Conservation (phyloP, 345 rosid species). For the Arabis alpina region DNA sequence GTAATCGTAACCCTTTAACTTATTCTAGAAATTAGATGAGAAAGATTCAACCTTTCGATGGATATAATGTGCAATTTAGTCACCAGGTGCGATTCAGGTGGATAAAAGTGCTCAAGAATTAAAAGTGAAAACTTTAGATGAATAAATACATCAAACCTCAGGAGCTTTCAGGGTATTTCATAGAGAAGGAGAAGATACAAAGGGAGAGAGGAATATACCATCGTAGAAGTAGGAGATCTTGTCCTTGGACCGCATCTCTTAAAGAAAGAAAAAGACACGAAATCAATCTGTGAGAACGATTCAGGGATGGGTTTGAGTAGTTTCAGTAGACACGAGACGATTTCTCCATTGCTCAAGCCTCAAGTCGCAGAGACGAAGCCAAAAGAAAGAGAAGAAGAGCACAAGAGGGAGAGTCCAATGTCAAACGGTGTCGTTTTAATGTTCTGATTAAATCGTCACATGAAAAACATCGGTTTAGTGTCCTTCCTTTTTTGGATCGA, state of each 20-base stretch:
- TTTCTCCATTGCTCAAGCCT: slow-evolving; percentile 22
- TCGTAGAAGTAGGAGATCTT: slow-evolving; percentile 90
- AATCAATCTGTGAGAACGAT: background rate
- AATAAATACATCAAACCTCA: background rate
- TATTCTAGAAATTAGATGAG: background rate
- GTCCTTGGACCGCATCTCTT: slow-evolving; percentile 81
- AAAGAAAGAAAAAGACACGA: background rate
- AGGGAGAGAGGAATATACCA: slow-evolving; percentile 50
- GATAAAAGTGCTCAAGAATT: background rate
- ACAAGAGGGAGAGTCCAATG: background rate
- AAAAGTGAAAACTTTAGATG: slow-evolving; percentile 4
- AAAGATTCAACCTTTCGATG: slow-evolving; percentile 31
- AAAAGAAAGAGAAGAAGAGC: background rate
- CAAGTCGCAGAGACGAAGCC: slow-evolving; percentile 14
- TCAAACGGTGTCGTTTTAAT: background rate
- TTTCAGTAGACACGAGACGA: slow-evolving; percentile 26
- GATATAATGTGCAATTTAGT: background rate
- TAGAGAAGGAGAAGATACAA: background rate
- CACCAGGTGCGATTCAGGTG: background rate
- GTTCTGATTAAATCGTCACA: slow-evolving; percentile 10
- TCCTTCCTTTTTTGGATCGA: too few species aligned
- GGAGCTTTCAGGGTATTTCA: slow-evolving; percentile 13
- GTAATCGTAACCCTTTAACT: background rate
- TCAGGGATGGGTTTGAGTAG: background rate
- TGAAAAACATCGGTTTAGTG: too few species aligned